Evolutionary conservation across 106 monocot genomes (phyloP), one percentile per base, ranked within the genome.

Genomic region (Acorus gramineus): DNA sequence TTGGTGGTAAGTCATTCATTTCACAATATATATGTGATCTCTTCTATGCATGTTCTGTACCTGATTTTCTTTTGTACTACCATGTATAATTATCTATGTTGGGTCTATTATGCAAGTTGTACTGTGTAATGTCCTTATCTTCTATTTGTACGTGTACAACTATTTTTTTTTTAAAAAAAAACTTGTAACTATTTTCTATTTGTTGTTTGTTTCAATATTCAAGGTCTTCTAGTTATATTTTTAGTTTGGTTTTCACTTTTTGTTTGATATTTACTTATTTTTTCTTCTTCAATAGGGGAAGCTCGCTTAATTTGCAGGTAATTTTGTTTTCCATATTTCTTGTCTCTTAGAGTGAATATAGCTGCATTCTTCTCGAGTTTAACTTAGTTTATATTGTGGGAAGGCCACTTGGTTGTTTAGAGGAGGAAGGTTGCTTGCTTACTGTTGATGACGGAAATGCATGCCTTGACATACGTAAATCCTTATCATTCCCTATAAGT

Each of bases 241-340:
- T 8, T 42, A 69, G 11, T 63, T 28, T 28, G 28, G 28, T 28
- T 28, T 28, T 28, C 28, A 28, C 28, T 28, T 28, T 28, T 28
- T 28, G 28, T 28, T 28, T 28, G 28, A 28, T 28, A 28, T 28
- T 28, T 28, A 1, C 28, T 0, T 28, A 1, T 48, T 28, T 56
- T 47, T 11, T 10, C 61, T 9, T 10, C 14, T 54, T 71, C 11
- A 14, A 60, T 61, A 77, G 77, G 77, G 8, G 77, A 77, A 71
- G 70, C 77, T 9, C 71, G 71, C 6, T 49, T 77, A 11, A 61
- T 77, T 52, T 77, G 77, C 71, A 77, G 77, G 77, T 71, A 59
- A 3, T 56, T 51, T 55, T 50, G 12, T 64, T 28, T 44, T 28
- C n/a, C 12, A 11, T 56, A 9, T 2, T 3, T 9, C 7, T 53